Percentiles rank a stretch among this genome's conserved stretches.
phyloP scores from a whole-genome alignment of 768 basidiomycete genomes.

The Daedaleopsis sinensis region DNA sequence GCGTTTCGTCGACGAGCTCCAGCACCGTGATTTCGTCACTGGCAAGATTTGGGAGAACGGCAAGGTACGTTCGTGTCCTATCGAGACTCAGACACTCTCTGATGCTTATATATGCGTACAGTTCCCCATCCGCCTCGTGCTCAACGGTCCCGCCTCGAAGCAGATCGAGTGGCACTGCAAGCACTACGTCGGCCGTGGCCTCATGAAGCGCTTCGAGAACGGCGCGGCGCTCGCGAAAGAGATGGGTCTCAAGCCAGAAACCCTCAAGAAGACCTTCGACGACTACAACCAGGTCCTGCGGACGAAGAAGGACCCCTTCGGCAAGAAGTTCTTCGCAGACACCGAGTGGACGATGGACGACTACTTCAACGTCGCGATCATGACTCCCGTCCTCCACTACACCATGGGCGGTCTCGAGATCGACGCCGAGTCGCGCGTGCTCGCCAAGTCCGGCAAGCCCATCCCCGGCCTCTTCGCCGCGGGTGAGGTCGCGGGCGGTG shows the following conservation, averaged over 20 bases:
- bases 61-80: conserved; percentile 54
- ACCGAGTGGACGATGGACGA: conserved; percentile 90
- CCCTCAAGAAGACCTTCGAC: conserved; percentile 90
- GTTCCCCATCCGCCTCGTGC: conserved; percentile 92
- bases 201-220: conserved; percentile 93
- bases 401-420: conserved; percentile 99
- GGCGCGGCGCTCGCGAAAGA: conserved; percentile 93
- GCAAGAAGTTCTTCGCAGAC: conserved; percentile 90
- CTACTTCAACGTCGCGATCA: conserved; percentile 90
- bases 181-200: conserved; percentile 94
- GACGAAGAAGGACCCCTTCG: conserved; percentile 91
- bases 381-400: conserved; percentile 98
- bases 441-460: conserved; percentile 71
- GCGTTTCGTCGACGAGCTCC: conserved; percentile 95
- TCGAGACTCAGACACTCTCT: conserved; percentile 43
- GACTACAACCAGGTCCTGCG: conserved; percentile 82
- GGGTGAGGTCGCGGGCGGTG: conserved; percentile 96
- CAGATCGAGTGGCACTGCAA: conserved; percentile 99
- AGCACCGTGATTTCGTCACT: conserved; percentile 90
- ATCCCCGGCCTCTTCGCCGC: conserved; percentile 92
- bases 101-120: conserved; percentile 30
- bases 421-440: conserved; percentile 80
- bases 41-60: conserved; percentile 97
- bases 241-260: conserved; percentile 77
- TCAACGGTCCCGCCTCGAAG: conserved; percentile 87